phyloP scores from a whole-genome alignment of 345 rosid species.

The Hibiscus mutabilis region DNA sequence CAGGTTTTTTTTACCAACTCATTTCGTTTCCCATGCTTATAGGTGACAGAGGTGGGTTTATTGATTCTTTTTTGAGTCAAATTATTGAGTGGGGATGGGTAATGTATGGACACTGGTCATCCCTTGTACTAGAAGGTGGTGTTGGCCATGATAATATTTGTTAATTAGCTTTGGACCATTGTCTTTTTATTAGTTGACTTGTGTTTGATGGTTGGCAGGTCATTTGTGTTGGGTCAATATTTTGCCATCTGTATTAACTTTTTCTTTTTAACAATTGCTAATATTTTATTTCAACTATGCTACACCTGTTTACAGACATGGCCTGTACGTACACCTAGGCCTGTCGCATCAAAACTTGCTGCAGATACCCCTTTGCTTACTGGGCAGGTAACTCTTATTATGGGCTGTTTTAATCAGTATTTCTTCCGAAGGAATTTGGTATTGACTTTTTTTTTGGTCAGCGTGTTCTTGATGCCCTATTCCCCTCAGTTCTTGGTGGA shows the following conservation, averaged over 20 bases:
- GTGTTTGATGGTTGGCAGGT: not conserved
- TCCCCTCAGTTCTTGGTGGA: slow-evolving; percentile 99
- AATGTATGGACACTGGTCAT: not conserved
- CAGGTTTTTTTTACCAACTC: slow-evolving; percentile 47
- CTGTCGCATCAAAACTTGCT: slow-evolving; percentile 98
- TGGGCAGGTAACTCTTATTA: slow-evolving; percentile 59
- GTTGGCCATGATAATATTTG: not conserved
- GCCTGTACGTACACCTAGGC: slow-evolving; percentile 99
- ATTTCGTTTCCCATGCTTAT: not conserved
- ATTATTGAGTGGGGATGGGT: not conserved
- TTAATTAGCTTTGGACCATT: not conserved
- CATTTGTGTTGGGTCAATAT: not conserved
- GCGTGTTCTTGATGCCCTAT: slow-evolving; percentile 99
- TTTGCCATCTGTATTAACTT: not conserved
- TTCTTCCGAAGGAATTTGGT: slow-evolving; percentile 11
- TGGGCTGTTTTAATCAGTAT: not conserved
- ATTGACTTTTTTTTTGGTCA: slow-evolving; percentile 30
- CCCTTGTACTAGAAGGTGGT: not conserved
- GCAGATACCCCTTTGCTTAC: slow-evolving; percentile 98
- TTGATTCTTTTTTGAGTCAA: not conserved
- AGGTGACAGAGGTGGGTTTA: too few species aligned
- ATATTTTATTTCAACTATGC: slow-evolving; percentile 4
- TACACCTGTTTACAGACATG: slow-evolving; percentile 55
- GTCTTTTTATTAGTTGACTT: not conserved
- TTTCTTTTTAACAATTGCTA: not conserved